These are phyloP conservation scores for Gossypium gossypioides DNA, from an alignment of 441 rosid genomes.

Conservation along the genomic window DNA sequence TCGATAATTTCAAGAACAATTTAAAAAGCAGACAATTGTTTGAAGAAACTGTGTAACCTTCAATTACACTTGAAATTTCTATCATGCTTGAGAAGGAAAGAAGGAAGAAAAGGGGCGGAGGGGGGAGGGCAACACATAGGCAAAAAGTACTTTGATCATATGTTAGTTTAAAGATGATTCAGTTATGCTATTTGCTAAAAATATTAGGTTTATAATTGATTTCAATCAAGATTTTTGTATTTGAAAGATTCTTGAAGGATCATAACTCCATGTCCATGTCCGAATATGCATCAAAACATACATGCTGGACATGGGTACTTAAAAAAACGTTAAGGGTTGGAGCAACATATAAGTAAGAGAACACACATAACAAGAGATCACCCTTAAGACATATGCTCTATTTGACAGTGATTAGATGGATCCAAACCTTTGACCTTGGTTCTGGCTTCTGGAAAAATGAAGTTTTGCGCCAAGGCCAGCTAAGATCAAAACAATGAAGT, in stretches of 20 bases:
- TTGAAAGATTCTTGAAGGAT: not conserved
- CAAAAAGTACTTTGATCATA: not conserved
- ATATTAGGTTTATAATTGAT: not conserved
- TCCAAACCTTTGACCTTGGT: constrained; percentile 56
- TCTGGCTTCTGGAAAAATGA: constrained; percentile 73
- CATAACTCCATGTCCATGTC: not conserved
- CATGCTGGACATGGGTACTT: not conserved
- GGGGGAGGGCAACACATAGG: no score
- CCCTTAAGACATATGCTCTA: not conserved
- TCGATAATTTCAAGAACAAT: not conserved
- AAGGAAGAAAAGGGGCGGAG: no score
- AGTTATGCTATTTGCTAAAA: not conserved
- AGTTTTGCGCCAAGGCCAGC: constrained; percentile 85
- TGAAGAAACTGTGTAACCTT: not conserved
- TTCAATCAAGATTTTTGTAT: constrained; percentile 1
- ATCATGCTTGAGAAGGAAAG: not conserved
- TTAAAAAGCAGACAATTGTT: not conserved
- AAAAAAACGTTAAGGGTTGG: not conserved
- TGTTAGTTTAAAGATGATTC: not conserved
- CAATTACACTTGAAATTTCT: not conserved
- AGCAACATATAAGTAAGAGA: not conserved
- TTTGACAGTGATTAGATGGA: constrained; percentile 2
- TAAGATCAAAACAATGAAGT: constrained; percentile 75
- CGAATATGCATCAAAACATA: not conserved
- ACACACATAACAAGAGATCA: not conserved